Percentiles rank a stretch among this genome's conserved stretches.
phyloP scores from a whole-genome alignment of 75 land plant genomes.

The Picea glauca region DNA sequence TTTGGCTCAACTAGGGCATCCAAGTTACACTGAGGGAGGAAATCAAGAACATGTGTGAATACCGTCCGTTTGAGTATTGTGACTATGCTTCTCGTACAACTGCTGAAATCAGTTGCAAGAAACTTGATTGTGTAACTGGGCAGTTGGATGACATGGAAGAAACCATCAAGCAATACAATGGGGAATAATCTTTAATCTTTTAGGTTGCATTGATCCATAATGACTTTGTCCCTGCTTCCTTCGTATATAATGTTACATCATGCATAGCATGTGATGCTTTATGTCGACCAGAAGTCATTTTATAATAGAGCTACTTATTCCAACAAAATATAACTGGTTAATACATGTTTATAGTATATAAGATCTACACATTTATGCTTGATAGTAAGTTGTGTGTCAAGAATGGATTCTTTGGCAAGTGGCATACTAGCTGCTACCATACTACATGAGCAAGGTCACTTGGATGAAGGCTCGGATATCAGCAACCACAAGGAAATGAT shows the following conservation, averaged over 20 bases:
- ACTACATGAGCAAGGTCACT: no score
- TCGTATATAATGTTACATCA: no score
- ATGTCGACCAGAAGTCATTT: background rate
- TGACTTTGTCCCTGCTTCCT: no score
- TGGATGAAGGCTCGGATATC: no score
- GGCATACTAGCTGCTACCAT: no score
- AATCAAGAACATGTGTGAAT: conserved; percentile 93
- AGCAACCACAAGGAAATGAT: no score
- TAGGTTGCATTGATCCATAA: no score
- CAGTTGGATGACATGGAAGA: conserved; percentile 69
- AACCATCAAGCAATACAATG: conserved; percentile 46
- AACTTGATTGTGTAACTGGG: conserved; percentile 70
- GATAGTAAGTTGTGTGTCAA: background rate
- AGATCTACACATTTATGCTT: background rate
- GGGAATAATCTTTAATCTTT: no score
- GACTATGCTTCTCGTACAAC: conserved; percentile 78
- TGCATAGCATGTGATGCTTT: background rate
- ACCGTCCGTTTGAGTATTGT: conserved; percentile 93
- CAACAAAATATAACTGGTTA: background rate
- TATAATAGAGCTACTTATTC: background rate
- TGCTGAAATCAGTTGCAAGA: conserved; percentile 82
- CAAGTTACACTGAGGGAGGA: conserved; percentile 86
- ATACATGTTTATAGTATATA: background rate
- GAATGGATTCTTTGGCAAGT: no score
- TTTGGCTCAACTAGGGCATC: conserved; percentile 52